These are phyloP conservation scores for Tritrichomonas musculus DNA, from an alignment of 208 protist genomes.

Conservation along the genomic window DNA sequence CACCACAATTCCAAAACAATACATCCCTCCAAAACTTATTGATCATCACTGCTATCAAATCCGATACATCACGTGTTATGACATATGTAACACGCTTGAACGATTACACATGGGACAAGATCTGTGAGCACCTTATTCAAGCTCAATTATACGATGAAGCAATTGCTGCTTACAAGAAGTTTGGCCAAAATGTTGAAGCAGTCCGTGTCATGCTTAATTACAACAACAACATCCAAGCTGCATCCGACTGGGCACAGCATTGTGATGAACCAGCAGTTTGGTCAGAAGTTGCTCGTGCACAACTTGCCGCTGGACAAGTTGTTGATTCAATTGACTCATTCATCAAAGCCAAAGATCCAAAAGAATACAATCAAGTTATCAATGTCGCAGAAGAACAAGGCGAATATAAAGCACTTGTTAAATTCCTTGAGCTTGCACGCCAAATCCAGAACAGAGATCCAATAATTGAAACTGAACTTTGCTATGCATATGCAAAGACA, in stretches of 20 bases:
- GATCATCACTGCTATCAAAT: conserved; percentile 97
- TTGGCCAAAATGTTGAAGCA: conserved; percentile 83
- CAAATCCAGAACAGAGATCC: conserved; percentile 67
- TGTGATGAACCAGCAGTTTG: conserved; percentile 66
- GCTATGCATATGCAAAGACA: conserved; percentile 87
- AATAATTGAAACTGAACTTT: conserved; percentile 91
- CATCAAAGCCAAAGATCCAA: conserved; percentile 90
- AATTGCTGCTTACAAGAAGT: conserved; percentile 96
- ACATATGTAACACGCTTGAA: conserved; percentile 96
- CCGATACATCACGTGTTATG: conserved; percentile 76
- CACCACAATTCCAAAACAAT: conserved; percentile 87
- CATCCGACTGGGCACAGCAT: conserved; percentile 44
- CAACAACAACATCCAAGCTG: conserved; percentile 81
- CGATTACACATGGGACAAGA: conserved; percentile 93
- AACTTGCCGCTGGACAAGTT: conserved; percentile 71
- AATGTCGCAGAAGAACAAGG: conserved; percentile 70
- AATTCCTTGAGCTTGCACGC: conserved; percentile 94
- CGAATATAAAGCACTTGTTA: conserved; percentile 83
- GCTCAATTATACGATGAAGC: conserved; percentile 91
- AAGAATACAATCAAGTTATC: conserved; percentile 77
- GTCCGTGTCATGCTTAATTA: conserved; percentile 90
- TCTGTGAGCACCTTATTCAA: conserved; percentile 79
- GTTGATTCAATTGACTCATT: conserved; percentile 70
- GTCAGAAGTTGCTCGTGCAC: conserved; percentile 76
- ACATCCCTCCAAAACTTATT: conserved; percentile 98